Evolutionary conservation across 2,329 filamentous ascomycete genomes (phyloP).

Genomic region (Parastagonospora avenae): DNA sequence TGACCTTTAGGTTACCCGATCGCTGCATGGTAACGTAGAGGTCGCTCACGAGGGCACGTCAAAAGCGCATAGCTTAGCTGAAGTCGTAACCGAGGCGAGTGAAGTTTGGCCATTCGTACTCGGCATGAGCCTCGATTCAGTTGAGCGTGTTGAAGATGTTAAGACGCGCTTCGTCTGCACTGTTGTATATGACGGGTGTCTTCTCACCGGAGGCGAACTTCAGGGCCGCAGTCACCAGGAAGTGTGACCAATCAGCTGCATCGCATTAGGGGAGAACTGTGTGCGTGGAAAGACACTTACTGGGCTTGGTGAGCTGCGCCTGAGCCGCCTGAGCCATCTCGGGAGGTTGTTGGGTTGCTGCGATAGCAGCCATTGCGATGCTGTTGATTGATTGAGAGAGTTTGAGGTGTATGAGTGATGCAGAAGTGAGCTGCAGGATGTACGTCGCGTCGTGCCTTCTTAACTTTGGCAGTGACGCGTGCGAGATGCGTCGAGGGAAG

Average conservation of each 20-base stretch:
- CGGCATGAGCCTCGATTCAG: slow-evolving; percentile 16
- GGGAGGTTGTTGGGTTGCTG: slow-evolving; percentile 3
- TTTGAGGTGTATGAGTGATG: neutral
- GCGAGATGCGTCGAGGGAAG: neutral
- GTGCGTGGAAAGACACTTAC: slow-evolving; percentile 2
- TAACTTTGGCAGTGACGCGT: neutral
- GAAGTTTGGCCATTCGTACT: slow-evolving; percentile 26
- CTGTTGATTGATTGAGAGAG: neutral
- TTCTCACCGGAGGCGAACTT: slow-evolving; percentile 8
- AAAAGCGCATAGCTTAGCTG: slow-evolving; percentile 17
- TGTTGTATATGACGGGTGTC: slow-evolving; percentile 1
- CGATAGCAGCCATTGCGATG: slow-evolving; percentile 3
- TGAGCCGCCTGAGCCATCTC: neutral
- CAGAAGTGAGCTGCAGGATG: no score
- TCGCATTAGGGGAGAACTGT: neutral
- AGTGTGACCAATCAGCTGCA: slow-evolving; percentile 16
- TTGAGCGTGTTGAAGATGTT: slow-evolving; percentile 17
- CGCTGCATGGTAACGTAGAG: slow-evolving; percentile 15
- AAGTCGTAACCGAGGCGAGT: slow-evolving; percentile 16
- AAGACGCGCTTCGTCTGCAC: slow-evolving; percentile 11
- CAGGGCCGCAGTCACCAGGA: slow-evolving; percentile 19
- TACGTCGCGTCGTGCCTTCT: neutral
- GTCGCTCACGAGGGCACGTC: slow-evolving; percentile 20
- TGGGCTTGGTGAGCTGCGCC: slow-evolving; percentile 12
- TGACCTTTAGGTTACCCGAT: slow-evolving; percentile 5